Base-by-base conservation (phyloP, 352 stramenopile species). In the Phytophthora nicotianae region DNA sequence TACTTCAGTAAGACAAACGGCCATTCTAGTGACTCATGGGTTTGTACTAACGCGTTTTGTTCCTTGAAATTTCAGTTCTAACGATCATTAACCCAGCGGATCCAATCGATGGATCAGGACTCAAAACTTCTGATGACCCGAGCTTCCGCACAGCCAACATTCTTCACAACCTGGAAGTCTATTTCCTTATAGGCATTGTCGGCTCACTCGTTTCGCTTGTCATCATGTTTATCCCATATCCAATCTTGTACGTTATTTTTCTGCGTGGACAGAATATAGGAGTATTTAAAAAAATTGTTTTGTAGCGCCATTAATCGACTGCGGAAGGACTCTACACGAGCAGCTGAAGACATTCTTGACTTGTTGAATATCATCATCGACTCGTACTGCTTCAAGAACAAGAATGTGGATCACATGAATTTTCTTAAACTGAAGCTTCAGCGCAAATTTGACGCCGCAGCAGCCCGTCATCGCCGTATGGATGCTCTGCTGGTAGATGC, bases 351-450 rank as follows among this genome's bases (percentile, higher is more conserved):
- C 43, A 81, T 93, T 40, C 54, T 89, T 2, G 84, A 91, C 1
- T 61, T 93, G 11, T 69, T 91, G 45, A 91, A 93, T 54, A 81
- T 93, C 40, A 90, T 91, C 23, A 69, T 93, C 23, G 84, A 93
- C 63, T 88, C 84, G 52, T 93, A 93, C 68, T 93, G 84, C 51
- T 93, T 93, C 74, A 89, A 90, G 65, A 90, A 89, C 75, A 93
- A 91, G 57, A 89, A 91, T 57, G 55, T 90, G 17, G 81, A 91
- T 1, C 72, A 90, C 65, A 90, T 93, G 83, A 79, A 90, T 49
- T 90, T 93, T 27, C 62, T 93, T 6, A 78, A 77, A 33, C 50
- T 90, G 40, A 91, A 90, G 63, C 69, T 93, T 37, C 63, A 78
- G 13, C 79, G 77, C 54, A 91, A 93, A 63, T 93, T 93, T 47